These are phyloP conservation scores for Thyridium curvatum DNA, from an alignment of 2,329 filamentous ascomycete genomes.

Conservation along the genomic window DNA sequence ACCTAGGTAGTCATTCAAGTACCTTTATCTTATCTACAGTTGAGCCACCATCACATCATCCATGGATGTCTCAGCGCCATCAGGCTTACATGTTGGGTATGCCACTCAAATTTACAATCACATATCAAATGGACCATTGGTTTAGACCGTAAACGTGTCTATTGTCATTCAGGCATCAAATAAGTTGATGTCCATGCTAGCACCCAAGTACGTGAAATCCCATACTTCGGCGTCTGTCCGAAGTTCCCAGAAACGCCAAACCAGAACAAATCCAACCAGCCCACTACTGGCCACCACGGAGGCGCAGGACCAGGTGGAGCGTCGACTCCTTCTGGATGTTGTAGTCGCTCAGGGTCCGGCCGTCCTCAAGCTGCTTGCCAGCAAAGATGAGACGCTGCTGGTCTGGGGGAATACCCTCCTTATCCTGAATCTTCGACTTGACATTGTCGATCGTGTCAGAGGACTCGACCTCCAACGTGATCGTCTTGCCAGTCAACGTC, in stretches of 20 bases:
- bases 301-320: conserved; percentile 63
- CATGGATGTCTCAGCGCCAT: too few species aligned
- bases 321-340: conserved; percentile 80
- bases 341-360: conserved; percentile 77
- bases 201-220: not conserved
- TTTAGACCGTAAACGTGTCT: too few species aligned
- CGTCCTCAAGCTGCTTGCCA: conserved; percentile 68
- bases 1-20: too few species aligned
- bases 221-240: not conserved
- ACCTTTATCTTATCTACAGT: too few species aligned
- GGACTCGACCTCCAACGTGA: conserved; percentile 61
- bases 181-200: not conserved
- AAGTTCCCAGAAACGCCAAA: conserved; percentile 1
- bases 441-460: conserved; percentile 67
- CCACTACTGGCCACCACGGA: conserved; percentile 56
- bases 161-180: too few species aligned
- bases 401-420: conserved; percentile 66
- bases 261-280: conserved; percentile 4
- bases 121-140: too few species aligned
- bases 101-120: too few species aligned
- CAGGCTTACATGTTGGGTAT: too few species aligned
- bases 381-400: conserved; percentile 67
- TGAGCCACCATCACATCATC: too few species aligned
- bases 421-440: conserved; percentile 66
- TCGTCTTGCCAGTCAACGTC: conserved; percentile 64